Evolutionary conservation across 176 grass and related monocot genomes (phyloP).

Genomic region (Tillandsia fasciculata): DNA sequence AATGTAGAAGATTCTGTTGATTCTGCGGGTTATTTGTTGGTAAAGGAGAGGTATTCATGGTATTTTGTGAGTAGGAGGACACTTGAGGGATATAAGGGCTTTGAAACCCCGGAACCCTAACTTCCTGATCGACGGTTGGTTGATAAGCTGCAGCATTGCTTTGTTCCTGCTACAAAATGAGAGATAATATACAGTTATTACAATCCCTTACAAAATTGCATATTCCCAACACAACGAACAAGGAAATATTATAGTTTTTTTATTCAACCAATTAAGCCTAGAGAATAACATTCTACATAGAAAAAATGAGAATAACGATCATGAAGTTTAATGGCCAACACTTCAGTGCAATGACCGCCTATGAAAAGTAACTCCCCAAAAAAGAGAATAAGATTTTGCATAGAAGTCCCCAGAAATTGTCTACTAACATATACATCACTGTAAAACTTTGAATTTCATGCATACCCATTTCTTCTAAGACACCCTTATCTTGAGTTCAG

Average conservation of each 20-base stretch:
- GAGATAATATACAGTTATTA: conserved; percentile 16
- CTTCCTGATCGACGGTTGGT: conserved; percentile 12
- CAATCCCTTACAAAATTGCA: no score
- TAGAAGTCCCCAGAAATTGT: background rate
- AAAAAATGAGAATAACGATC: no score
- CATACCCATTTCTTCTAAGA: no score
- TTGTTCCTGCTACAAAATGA: conserved; percentile 16
- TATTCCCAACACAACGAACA: no score
- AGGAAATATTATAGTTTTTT: no score
- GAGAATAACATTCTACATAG: no score
- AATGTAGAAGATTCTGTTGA: conserved; percentile 49
- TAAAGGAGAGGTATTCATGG: conserved; percentile 20
- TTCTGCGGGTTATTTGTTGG: conserved; percentile 38
- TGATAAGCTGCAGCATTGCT: conserved; percentile 1
- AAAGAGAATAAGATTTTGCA: background rate
- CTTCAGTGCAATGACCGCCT: background rate
- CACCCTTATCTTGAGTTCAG: no score
- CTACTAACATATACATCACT: background rate
- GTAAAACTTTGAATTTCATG: no score
- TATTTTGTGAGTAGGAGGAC: conserved; percentile 36
- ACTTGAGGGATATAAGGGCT: conserved; percentile 26
- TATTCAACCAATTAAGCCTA: no score
- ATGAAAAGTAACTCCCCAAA: background rate
- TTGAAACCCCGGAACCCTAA: conserved; percentile 32
- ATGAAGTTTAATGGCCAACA: background rate